These are phyloP conservation scores for Phylloporus sp. DNA, from an alignment of 768 basidiomycete genomes.

Conservation along the genomic window DNA sequence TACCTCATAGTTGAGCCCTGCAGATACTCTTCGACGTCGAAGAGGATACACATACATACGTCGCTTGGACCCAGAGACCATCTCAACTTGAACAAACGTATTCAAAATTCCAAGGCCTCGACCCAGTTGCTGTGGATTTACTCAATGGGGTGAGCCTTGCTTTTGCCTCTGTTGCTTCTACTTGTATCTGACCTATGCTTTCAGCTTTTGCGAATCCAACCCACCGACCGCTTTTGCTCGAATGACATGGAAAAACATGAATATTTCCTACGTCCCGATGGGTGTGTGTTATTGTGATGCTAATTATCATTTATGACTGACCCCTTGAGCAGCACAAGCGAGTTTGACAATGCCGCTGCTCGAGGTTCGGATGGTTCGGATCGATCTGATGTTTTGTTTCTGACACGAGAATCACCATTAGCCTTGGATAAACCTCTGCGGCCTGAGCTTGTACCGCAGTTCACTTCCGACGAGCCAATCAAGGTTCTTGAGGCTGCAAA, in stretches of 20 bases:
- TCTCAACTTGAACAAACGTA: conserved; percentile 17
- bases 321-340: conserved; percentile 12
- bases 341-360: conserved; percentile 20
- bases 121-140: conserved; percentile 21
- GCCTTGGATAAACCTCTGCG: conserved; percentile 15
- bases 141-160: conserved; percentile 29
- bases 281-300: conserved; percentile 14
- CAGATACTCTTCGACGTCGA: conserved; percentile 33
- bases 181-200: background rate
- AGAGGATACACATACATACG: conserved; percentile 20
- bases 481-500: conserved; percentile 13
- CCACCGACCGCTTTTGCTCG: conserved; percentile 15
- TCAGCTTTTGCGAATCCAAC: conserved; percentile 19
- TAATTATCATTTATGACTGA: conserved; percentile 3
- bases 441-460: conserved; percentile 21
- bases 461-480: background rate
- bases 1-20: background rate
- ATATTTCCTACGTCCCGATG: conserved; percentile 21
- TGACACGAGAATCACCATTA: conserved; percentile 11
- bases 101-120: conserved; percentile 20
- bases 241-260: conserved; percentile 22
- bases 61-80: conserved; percentile 15
- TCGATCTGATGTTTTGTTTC: background rate
- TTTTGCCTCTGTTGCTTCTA: background rate
- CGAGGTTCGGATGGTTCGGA: conserved; percentile 17